These are phyloP conservation scores for Hypoxylon sp. DNA, from an alignment of 2,329 filamentous ascomycete genomes.

Conservation along the genomic window DNA sequence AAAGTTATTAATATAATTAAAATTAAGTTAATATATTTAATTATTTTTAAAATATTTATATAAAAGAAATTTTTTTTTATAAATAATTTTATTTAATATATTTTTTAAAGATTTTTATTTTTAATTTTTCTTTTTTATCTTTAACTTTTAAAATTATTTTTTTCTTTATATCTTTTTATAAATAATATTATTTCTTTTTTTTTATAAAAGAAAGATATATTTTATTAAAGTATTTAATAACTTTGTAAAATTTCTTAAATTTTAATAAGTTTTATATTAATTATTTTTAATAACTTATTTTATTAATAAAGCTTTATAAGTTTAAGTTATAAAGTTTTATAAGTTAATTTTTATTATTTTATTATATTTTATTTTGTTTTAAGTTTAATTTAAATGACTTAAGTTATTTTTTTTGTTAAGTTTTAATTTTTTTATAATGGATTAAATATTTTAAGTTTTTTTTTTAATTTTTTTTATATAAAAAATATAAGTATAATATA, in stretches of 20 bases:
- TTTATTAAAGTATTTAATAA: slow-evolving; percentile 7
- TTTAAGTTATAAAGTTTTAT: slow-evolving; percentile 5
- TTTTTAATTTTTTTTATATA: slow-evolving; percentile 12
- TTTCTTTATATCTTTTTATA: slow-evolving; percentile 13
- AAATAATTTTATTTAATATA: not conserved
- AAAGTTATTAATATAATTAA: slow-evolving; percentile 1
- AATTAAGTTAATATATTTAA: not conserved
- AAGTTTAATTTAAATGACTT: not conserved
- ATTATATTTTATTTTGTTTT: slow-evolving; percentile 2
- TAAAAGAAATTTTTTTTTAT: not conserved
- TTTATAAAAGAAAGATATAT: slow-evolving; percentile 1
- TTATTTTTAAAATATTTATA: slow-evolving; percentile 5
- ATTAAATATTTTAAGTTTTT: slow-evolving; percentile 17
- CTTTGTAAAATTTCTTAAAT: slow-evolving; percentile 6
- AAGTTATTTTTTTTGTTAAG: not conserved
- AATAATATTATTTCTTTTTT: slow-evolving; percentile 16
- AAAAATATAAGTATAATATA: slow-evolving; percentile 17
- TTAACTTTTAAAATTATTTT: not conserved
- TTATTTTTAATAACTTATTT: not conserved
- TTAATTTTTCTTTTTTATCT: not conserved
- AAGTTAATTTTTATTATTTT: not conserved
- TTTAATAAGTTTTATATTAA: not conserved
- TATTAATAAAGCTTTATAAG: slow-evolving; percentile 5
- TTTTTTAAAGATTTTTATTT: slow-evolving; percentile 10
- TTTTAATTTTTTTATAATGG: slow-evolving; percentile 8